Conservation (phyloP, 1,139 yeast species). For the Blastobotrys proliferans region DNA sequence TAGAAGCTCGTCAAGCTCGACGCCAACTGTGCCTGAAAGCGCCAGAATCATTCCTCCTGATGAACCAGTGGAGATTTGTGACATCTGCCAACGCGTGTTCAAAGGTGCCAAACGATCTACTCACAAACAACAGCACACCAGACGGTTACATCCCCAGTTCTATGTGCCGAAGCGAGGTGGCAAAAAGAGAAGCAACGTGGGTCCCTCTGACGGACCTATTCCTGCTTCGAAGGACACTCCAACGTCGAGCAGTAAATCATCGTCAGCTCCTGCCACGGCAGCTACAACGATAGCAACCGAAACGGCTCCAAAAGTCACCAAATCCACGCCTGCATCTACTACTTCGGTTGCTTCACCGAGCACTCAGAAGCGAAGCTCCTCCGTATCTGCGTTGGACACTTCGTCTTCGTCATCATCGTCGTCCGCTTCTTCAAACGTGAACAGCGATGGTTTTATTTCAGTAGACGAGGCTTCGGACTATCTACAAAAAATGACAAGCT, state of each 20-base stretch:
- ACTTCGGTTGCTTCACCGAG: neutral
- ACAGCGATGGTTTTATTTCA: constrained; percentile 8
- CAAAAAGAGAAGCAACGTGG: constrained; percentile 29
- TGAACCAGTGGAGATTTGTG: constrained; percentile 34
- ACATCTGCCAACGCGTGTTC: constrained; percentile 41
- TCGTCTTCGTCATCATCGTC: neutral
- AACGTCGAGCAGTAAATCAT: neutral
- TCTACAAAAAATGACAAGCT: constrained; percentile 10
- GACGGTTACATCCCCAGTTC: constrained; percentile 42
- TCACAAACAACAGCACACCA: constrained; percentile 45
- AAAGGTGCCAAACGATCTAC: constrained; percentile 45
- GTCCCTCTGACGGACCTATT: constrained; percentile 7
- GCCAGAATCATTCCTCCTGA: constrained; percentile 8
- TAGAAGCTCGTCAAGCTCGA: no score
- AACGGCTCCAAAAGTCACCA: neutral
- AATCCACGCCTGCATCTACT: neutral
- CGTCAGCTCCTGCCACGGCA: neutral
- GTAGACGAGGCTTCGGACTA: constrained; percentile 11
- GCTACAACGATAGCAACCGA: neutral
- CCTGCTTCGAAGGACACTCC: constrained; percentile 1
- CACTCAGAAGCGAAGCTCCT: no score
- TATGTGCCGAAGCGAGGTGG: constrained; percentile 45
- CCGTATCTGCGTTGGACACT: no score
- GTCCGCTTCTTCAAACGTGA: neutral
- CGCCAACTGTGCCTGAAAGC: constrained; percentile 7